phyloP scores from a whole-genome alignment of 2,329 filamentous ascomycete genomes.

The Aspergillus cejpii region DNA sequence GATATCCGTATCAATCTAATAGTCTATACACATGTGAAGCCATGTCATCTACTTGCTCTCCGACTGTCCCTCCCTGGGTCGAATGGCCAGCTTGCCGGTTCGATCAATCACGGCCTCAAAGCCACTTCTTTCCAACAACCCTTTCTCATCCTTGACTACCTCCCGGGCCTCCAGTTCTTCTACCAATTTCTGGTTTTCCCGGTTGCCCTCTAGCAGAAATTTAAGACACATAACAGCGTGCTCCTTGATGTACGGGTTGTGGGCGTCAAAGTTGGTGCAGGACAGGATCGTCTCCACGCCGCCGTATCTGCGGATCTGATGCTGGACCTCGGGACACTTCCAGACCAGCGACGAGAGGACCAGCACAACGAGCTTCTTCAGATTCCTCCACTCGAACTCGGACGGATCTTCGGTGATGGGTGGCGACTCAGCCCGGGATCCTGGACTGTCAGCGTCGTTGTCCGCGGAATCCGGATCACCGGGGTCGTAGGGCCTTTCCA shows the following conservation, averaged over 20 bases:
- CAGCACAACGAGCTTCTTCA: constrained; percentile 87
- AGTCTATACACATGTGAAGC: neutral
- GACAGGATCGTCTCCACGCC: constrained; percentile 83
- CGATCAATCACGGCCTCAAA: constrained; percentile 41
- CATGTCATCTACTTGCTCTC: neutral
- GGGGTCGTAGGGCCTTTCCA: constrained; percentile 61
- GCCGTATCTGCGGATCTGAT: constrained; percentile 76
- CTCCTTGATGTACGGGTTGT: constrained; percentile 91
- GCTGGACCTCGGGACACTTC: constrained; percentile 76
- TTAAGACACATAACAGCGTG: constrained; percentile 84
- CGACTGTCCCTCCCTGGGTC: constrained; percentile 26
- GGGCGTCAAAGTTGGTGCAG: constrained; percentile 83
- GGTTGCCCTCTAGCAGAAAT: constrained; percentile 52
- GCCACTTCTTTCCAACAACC: constrained; percentile 38
- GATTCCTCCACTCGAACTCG: constrained; percentile 67
- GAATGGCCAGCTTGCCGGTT: constrained; percentile 39
- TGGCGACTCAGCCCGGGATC: constrained; percentile 42
- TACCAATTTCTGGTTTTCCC: constrained; percentile 49
- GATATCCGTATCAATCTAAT: neutral
- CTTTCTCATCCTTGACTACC: constrained; percentile 37
- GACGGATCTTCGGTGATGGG: constrained; percentile 55
- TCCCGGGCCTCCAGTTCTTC: constrained; percentile 44
- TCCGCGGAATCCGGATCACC: constrained; percentile 38
- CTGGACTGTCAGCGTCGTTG: constrained; percentile 32
- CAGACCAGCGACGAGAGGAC: constrained; percentile 85